These are phyloP conservation scores for Aspergillus taichungensis DNA, from an alignment of 495 filamentous ascomycete species.

Conservation along the genomic window DNA sequence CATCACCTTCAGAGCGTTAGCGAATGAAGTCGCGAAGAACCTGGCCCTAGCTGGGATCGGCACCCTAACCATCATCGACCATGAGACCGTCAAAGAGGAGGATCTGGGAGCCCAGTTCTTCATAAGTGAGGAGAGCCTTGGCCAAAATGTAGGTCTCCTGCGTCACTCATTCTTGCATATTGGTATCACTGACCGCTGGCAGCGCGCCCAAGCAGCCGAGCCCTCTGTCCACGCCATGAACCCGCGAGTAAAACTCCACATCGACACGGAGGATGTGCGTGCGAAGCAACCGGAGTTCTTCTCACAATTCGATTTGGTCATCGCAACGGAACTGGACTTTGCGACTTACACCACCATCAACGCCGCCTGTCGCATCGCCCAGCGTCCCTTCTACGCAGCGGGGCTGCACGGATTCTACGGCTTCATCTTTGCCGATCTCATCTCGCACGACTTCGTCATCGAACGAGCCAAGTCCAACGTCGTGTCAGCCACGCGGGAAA, in stretches of 20 bases:
- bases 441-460: constrained; percentile 78
- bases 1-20: constrained; percentile 79
- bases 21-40: constrained; percentile 94
- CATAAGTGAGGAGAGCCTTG: constrained; percentile 60
- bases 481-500: constrained; percentile 57
- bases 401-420: constrained; percentile 86
- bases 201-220: constrained; percentile 78
- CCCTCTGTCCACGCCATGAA: constrained; percentile 75
- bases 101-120: constrained; percentile 91
- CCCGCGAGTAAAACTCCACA: constrained; percentile 71
- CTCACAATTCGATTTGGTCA: constrained; percentile 70
- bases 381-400: constrained; percentile 80
- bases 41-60: constrained; percentile 93
- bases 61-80: constrained; percentile 82
- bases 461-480: constrained; percentile 76
- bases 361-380: constrained; percentile 63
- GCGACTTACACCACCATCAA: constrained; percentile 67
- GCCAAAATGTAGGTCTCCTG: constrained; percentile 54
- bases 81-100: constrained; percentile 63
- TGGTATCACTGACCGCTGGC: constrained; percentile 5
- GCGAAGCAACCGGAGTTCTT: constrained; percentile 63
- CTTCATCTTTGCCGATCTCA: constrained; percentile 87
- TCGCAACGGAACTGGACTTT: constrained; percentile 83
- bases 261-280: constrained; percentile 56
- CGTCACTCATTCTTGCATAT: background rate